These are phyloP conservation scores for Alternaria metachromatica DNA, from an alignment of 2,329 filamentous ascomycete genomes.

Conservation along the genomic window DNA sequence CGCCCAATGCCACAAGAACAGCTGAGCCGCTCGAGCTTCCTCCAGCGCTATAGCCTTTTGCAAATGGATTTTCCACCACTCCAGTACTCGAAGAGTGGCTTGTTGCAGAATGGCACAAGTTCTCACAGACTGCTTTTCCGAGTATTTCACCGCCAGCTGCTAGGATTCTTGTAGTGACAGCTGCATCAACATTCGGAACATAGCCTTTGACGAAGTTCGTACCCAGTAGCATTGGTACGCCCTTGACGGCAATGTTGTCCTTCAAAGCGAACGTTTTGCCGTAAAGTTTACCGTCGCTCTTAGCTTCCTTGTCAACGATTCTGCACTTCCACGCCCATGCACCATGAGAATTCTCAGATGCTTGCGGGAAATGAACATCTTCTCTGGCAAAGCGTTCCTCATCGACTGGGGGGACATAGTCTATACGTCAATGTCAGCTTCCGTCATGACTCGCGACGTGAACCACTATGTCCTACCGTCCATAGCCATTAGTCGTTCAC, in stretches of 20 bases:
- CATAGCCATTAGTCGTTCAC: conserved; percentile 48
- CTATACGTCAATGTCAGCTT: conserved; percentile 9
- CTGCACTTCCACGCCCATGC: conserved; percentile 55
- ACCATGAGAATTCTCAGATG: conserved; percentile 46
- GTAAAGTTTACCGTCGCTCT: conserved; percentile 39
- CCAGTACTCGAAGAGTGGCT: conserved; percentile 49
- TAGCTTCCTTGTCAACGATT: conserved; percentile 38
- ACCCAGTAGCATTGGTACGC: conserved; percentile 42
- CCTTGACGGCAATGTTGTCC: conserved; percentile 43
- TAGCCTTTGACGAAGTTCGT: conserved; percentile 28
- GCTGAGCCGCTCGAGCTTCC: conserved; percentile 59
- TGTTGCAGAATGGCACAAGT: conserved; percentile 40
- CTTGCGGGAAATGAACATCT: conserved; percentile 34
- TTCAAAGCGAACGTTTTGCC: conserved; percentile 46
- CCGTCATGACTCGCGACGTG: neutral
- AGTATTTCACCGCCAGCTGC: conserved; percentile 35
- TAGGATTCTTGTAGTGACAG: conserved; percentile 38
- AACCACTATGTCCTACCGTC: conserved; percentile 36
- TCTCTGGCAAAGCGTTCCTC: conserved; percentile 45
- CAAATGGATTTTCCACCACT: conserved; percentile 55
- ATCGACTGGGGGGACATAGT: conserved; percentile 44
- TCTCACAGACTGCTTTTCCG: conserved; percentile 45
- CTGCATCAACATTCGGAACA: conserved; percentile 31
- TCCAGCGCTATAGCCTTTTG: conserved; percentile 56
- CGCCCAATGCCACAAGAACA: conserved; percentile 54